Conservation (phyloP, 495 filamentous ascomycete genomes). For the Letharia lupina region DNA sequence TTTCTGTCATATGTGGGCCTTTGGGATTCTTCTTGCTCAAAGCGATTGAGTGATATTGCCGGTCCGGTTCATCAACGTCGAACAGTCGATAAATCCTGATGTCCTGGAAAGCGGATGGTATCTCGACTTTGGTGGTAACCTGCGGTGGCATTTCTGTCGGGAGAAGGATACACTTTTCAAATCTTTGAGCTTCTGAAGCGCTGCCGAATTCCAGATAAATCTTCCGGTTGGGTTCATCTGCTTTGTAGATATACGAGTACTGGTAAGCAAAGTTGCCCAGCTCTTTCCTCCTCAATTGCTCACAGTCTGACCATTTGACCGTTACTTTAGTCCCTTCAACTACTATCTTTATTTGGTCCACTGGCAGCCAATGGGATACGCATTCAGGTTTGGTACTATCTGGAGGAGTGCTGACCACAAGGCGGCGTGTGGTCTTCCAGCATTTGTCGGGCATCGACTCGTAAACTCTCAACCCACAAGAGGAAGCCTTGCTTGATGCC, state of each 20-base stretch:
- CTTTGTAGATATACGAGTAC: conserved; percentile 17
- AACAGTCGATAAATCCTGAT: conserved; percentile 17
- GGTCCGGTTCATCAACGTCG: conserved; percentile 12
- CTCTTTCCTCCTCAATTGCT: conserved; percentile 10
- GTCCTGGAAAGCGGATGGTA: conserved; percentile 16
- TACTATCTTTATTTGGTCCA: conserved; percentile 9
- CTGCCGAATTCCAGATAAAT: conserved; percentile 12
- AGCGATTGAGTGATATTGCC: conserved; percentile 13
- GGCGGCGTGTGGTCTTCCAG: conserved; percentile 18
- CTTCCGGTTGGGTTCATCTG: conserved; percentile 17
- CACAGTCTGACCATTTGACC: conserved; percentile 20
- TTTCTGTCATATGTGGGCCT: conserved; percentile 9
- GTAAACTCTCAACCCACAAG: conserved; percentile 18
- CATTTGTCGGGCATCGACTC: conserved; percentile 15
- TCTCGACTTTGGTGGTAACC: conserved; percentile 1
- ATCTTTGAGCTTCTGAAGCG: conserved; percentile 11
- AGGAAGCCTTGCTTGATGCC: conserved; percentile 1
- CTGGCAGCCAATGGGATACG: conserved; percentile 19
- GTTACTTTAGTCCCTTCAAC: conserved; percentile 16
- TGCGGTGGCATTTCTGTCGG: conserved; percentile 20
- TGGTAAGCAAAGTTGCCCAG: conserved; percentile 5
- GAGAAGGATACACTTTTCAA: conserved; percentile 12
- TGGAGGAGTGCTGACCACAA: conserved; percentile 18
- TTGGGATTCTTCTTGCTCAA: conserved; percentile 12
- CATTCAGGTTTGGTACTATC: conserved; percentile 13